A percentile compares a stretch with the other conserved stretches of the same genome.
These are phyloP conservation scores for Lasiodiplodia sp. DNA, from an alignment of 2,329 filamentous ascomycete species.

Conservation along the genomic window DNA sequence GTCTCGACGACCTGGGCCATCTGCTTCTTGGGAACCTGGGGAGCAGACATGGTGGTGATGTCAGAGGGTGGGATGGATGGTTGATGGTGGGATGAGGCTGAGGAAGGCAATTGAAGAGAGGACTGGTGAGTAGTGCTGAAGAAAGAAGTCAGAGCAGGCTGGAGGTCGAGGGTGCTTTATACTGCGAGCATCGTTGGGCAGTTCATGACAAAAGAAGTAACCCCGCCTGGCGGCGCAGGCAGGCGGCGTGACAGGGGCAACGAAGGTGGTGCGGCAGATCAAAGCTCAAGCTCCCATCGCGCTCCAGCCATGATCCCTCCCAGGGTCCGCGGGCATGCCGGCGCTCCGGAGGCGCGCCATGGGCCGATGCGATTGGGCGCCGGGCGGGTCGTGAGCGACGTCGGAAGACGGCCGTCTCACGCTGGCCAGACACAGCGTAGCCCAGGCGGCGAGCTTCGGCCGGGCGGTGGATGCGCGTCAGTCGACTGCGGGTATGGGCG, in stretches of 20 bases:
- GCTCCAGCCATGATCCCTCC: slow-evolving; percentile 19
- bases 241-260: slow-evolving; percentile 25
- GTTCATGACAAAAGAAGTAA: slow-evolving; percentile 10
- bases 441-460: slow-evolving; percentile 19
- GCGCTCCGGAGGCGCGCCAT: slow-evolving; percentile 22
- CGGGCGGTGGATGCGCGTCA: slow-evolving; percentile 15
- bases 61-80: background rate
- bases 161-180: slow-evolving; percentile 23
- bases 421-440: background rate
- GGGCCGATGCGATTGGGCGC: slow-evolving; percentile 22
- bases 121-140: slow-evolving; percentile 10
- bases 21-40: slow-evolving; percentile 77
- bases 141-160: background rate
- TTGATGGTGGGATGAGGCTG: background rate
- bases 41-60: slow-evolving; percentile 49
- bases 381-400: slow-evolving; percentile 15
- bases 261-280: slow-evolving; percentile 19
- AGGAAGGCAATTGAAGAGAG: slow-evolving; percentile 12
- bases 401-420: slow-evolving; percentile 23
- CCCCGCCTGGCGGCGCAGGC: slow-evolving; percentile 21
- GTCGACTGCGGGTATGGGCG: background rate
- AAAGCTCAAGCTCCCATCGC: slow-evolving; percentile 1
- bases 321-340: slow-evolving; percentile 27
- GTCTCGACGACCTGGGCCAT: slow-evolving; percentile 92
- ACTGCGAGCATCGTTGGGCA: slow-evolving; percentile 7